Percentiles rank a stretch among this genome's conserved stretches.
Conservation (phyloP, 2,329 filamentous ascomycete genomes). For the Cucurbitaria berberidis region DNA sequence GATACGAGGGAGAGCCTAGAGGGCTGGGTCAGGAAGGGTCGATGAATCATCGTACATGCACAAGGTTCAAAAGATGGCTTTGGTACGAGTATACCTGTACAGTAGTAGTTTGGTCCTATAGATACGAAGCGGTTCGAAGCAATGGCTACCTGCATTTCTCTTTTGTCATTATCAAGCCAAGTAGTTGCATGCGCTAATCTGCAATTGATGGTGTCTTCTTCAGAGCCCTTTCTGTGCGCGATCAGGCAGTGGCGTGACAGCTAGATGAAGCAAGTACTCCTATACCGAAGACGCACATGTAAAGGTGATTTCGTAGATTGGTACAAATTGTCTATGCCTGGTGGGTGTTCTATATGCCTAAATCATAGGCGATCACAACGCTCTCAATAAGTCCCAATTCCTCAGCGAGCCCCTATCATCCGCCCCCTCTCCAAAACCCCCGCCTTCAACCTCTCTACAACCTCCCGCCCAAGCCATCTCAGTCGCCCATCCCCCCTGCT, state of each 20-base stretch:
- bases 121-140: background rate
- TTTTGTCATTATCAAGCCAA: background rate
- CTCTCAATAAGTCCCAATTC: too few species aligned
- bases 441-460: slow-evolving; percentile 62
- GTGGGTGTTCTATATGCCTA: too few species aligned
- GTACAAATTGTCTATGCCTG: background rate
- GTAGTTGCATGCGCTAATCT: background rate
- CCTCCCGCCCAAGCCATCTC: slow-evolving; percentile 63
- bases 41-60: slow-evolving; percentile 57
- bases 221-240: too few species aligned
- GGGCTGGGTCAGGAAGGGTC: slow-evolving; percentile 89
- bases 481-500: slow-evolving; percentile 45
- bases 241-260: too few species aligned
- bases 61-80: background rate
- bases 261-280: background rate
- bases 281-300: background rate
- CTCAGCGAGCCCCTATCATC: slow-evolving; percentile 15
- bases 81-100: slow-evolving; percentile 19
- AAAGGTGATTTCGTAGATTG: background rate
- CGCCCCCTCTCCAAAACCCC: slow-evolving; percentile 53
- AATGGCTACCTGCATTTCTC: background rate
- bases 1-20: slow-evolving; percentile 79
- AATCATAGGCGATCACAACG: too few species aligned
- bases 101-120: slow-evolving; percentile 11
- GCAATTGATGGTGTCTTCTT: background rate